phyloP scores from a whole-genome alignment of 2,329 filamentous ascomycete genomes.

The Arachnomyces sp. region DNA sequence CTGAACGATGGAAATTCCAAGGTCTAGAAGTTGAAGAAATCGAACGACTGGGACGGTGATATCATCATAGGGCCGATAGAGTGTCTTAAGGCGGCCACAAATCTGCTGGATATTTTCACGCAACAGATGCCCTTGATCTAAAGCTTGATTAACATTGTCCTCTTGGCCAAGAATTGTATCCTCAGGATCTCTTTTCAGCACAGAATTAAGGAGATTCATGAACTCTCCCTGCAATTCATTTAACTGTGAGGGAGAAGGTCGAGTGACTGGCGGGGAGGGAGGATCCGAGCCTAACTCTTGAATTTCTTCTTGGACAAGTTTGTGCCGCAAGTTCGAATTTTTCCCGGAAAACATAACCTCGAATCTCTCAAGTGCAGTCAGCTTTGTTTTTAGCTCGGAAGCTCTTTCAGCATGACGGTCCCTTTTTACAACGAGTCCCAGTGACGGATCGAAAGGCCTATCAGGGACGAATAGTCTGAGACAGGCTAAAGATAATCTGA shows the following conservation, averaged over 20 bases:
- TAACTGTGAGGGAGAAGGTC: slow-evolving; percentile 61
- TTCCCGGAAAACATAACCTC: slow-evolving; percentile 62
- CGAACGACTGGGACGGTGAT: slow-evolving; percentile 69
- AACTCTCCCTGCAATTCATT: slow-evolving; percentile 74
- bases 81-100: slow-evolving; percentile 57
- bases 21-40: slow-evolving; percentile 67
- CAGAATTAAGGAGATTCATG: slow-evolving; percentile 60
- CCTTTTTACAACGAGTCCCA: slow-evolving; percentile 55
- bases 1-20: slow-evolving; percentile 60
- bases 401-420: slow-evolving; percentile 51
- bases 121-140: slow-evolving; percentile 33
- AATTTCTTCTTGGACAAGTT: slow-evolving; percentile 56
- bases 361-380: slow-evolving; percentile 56
- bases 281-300: slow-evolving; percentile 58
- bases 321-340: slow-evolving; percentile 56
- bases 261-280: slow-evolving; percentile 57
- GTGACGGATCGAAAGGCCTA: slow-evolving; percentile 71
- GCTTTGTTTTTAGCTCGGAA: slow-evolving; percentile 46
- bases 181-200: slow-evolving; percentile 39
- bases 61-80: slow-evolving; percentile 76
- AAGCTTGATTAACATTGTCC: not conserved
- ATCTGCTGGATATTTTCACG: slow-evolving; percentile 58
- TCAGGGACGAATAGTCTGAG: slow-evolving; percentile 79
- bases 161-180: slow-evolving; percentile 17
- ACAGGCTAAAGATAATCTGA: slow-evolving; percentile 64